Percentiles rank a stretch among this genome's conserved stretches.
Evolutionary conservation across 129 eudicot species (phyloP).

Genomic region (Gnaphalium uliginosum): DNA sequence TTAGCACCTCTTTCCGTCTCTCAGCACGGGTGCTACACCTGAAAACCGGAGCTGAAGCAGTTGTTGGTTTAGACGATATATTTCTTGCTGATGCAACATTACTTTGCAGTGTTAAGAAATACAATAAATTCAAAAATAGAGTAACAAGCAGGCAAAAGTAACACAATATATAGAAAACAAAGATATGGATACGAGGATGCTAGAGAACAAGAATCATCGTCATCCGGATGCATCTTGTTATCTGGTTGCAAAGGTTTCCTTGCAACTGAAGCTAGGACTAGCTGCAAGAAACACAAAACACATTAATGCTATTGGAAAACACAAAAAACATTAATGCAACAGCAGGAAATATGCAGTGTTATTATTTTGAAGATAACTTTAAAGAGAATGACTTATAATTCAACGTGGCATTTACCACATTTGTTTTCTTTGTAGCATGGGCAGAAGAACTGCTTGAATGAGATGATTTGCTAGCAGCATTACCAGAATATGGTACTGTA

Average conservation of each 20-base stretch:
- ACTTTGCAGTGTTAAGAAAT: slow-evolving; percentile 55
- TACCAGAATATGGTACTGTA: slow-evolving; percentile 22
- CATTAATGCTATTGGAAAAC: background rate
- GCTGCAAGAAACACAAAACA: slow-evolving; percentile 6
- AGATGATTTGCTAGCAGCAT: slow-evolving; percentile 43
- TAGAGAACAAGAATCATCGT: slow-evolving; percentile 65
- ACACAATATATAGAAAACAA: background rate
- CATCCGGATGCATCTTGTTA: slow-evolving; percentile 81
- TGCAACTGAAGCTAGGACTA: slow-evolving; percentile 32
- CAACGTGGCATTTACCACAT: slow-evolving; percentile 41
- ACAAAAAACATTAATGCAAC: background rate
- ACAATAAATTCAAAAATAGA: slow-evolving; percentile 7
- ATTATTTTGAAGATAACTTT: background rate
- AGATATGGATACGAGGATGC: slow-evolving; percentile 72
- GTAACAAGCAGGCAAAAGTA: background rate
- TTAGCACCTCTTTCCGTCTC: slow-evolving; percentile 76
- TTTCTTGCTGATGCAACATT: slow-evolving; percentile 50
- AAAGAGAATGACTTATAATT: background rate
- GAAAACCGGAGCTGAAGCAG: slow-evolving; percentile 79
- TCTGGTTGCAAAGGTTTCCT: slow-evolving; percentile 80
- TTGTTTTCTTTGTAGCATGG: slow-evolving; percentile 37
- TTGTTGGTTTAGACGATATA: slow-evolving; percentile 48
- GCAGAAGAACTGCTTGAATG: slow-evolving; percentile 29
- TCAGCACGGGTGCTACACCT: slow-evolving; percentile 81
- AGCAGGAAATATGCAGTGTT: background rate